Conservation (phyloP, 23 red algal species). For the Agarophyton chilense region DNA sequence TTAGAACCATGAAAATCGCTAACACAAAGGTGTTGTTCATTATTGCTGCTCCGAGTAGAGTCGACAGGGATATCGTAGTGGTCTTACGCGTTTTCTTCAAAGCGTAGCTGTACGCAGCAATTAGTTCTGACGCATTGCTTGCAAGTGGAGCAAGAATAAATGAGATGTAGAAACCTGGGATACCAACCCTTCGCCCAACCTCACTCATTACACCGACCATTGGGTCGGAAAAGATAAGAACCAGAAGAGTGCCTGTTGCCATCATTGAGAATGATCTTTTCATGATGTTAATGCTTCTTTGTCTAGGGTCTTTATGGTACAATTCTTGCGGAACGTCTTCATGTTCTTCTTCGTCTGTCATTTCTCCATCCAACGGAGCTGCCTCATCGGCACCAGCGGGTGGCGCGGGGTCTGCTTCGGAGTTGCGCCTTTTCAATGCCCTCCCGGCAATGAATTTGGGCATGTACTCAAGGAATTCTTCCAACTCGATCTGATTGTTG, state of each 20-base stretch:
- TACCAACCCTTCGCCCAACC: conserved; percentile 64
- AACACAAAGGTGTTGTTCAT: conserved; percentile 87
- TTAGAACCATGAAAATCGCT: conserved; percentile 76
- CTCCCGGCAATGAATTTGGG: conserved; percentile 50
- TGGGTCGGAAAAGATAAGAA: conserved; percentile 79
- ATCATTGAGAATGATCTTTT: conserved; percentile 61
- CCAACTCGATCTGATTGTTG: conserved; percentile 34
- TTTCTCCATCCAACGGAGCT: too few relatives aligned
- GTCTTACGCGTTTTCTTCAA: conserved; percentile 77
- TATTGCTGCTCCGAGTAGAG: conserved; percentile 77
- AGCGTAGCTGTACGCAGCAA: conserved; percentile 69
- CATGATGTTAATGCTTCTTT: conserved; percentile 47
- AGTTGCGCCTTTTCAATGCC: not conserved
- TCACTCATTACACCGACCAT: conserved; percentile 74
- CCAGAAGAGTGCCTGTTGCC: conserved; percentile 62
- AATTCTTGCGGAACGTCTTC: conserved; percentile 76
- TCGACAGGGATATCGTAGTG: conserved; percentile 73
- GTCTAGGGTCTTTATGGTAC: conserved; percentile 51
- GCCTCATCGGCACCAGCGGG: conserved; percentile 1
- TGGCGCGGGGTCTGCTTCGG: not conserved
- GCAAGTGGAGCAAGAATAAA: conserved; percentile 78
- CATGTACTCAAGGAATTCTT: conserved; percentile 71
- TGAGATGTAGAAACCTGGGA: conserved; percentile 72
- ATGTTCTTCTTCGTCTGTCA: conserved; percentile 52
- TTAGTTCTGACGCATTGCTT: conserved; percentile 77